Conservation (phyloP, 2,329 filamentous ascomycete species). For the Leptosphaerulina australis region DNA sequence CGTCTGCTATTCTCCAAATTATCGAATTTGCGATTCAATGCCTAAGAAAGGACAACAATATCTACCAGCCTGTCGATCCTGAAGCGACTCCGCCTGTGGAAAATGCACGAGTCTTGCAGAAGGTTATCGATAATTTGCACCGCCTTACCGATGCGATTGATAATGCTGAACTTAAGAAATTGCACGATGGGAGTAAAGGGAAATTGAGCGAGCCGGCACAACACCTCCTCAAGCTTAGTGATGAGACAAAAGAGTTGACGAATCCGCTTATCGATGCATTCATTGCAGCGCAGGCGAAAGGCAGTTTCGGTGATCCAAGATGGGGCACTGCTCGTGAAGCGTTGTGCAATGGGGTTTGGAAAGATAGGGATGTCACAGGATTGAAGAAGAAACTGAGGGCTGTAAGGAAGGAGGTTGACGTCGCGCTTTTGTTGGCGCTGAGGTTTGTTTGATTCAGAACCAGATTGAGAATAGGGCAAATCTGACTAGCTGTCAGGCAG, state of each 20-base stretch:
- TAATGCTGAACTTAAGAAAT: constrained; percentile 26
- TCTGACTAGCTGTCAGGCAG: constrained; percentile 21
- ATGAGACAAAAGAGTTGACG: constrained; percentile 29
- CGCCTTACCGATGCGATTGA: constrained; percentile 30
- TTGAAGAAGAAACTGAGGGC: constrained; percentile 34
- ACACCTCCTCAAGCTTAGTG: constrained; percentile 36
- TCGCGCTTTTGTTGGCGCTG: constrained; percentile 33
- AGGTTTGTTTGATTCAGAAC: constrained; percentile 16
- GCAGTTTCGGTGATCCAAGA: constrained; percentile 27
- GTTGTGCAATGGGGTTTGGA: constrained; percentile 44
- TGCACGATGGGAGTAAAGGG: constrained; percentile 26
- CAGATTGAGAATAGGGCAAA: neutral
- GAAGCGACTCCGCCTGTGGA: constrained; percentile 19
- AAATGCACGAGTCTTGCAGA: constrained; percentile 30
- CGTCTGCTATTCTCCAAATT: constrained; percentile 29
- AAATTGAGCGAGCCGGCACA: constrained; percentile 37
- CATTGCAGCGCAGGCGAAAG: constrained; percentile 27
- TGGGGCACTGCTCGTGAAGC: constrained; percentile 35
- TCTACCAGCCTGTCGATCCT: constrained; percentile 28
- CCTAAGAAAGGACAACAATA: constrained; percentile 30
- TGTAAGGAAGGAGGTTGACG: constrained; percentile 34
- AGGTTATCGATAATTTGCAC: constrained; percentile 32
- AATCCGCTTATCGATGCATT: constrained; percentile 30
- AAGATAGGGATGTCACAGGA: constrained; percentile 36
- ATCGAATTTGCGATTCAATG: constrained; percentile 34